Evolutionary conservation across 2,329 filamentous ascomycete species (phyloP), one percentile per base, ranked within the genome.

Genomic region (Colletotrichum sp.): DNA sequence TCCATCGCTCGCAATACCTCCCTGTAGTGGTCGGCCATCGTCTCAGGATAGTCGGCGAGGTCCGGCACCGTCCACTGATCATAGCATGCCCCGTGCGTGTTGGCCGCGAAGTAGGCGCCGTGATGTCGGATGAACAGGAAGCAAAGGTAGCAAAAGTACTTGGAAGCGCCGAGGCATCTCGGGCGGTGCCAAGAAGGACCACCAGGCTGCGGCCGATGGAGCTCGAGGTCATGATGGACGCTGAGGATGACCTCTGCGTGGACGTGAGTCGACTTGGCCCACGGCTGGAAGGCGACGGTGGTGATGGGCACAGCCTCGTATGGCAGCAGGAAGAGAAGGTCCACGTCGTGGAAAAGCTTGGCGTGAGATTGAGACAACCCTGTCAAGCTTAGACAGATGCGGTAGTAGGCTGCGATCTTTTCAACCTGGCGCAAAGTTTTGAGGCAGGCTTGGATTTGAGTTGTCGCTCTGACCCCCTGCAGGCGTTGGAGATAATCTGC

Each of bases 61-160:
- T 77, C 76, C 52, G 76, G 76, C 18, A 77, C 61, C 2, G 76
- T 77, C 76, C 76, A 77, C 14, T 77, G 76, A 34, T 77, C 76
- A 28, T 77, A 77, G 55, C 76, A 77, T 6, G 76, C 76, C 10
- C 76, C 76, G 36, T 77, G 76, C 13, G 76, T 77, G 32, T 68
- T 76, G 5, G 74, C 72, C 8, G 76, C 74, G 30, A 76, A 76
- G 28, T 76, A 77, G 26, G 71, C 16, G n/a, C 74, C 76, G 61
- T 77, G 76, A 30, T 72, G 74, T 55, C 68, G 59, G 43, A 77
- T 64, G 68, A 77, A 77, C 14, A 77, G 68, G 68, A 72, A 77
- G 64, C 76, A 77, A 48, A 77, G 71, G 26, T 77, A 77, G 59
- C 76, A 77, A 65, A 77, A 76, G 26, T 75, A 77, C 34, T 77